A percentile compares a stretch with the other conserved stretches of the same genome.
Conservation (phyloP, 306 rosid genomes). For the Gynostemma pentaphyllum region DNA sequence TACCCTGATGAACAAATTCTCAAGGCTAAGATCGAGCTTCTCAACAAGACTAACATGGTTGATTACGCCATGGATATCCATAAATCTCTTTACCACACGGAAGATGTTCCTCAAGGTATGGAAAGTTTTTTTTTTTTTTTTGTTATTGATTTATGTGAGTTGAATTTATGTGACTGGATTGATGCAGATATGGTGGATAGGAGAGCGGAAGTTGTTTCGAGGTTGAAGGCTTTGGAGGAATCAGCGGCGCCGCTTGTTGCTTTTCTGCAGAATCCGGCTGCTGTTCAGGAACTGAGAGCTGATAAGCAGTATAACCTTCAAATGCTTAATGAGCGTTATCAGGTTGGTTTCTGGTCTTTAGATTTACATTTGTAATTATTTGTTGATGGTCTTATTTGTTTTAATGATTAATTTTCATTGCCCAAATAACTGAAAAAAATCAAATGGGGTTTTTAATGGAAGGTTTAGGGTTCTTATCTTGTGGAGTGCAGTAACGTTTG, state of each 20-base stretch:
- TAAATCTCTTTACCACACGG: slow-evolving; percentile 76
- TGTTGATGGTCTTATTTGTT: background rate
- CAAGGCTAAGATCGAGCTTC: slow-evolving; percentile 77
- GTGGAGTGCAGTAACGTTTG: too few species aligned
- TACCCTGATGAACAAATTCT: slow-evolving; percentile 71
- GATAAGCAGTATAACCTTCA: slow-evolving; percentile 87
- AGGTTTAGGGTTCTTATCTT: too few species aligned
- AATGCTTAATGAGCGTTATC: slow-evolving; percentile 82
- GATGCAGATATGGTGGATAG: slow-evolving; percentile 32
- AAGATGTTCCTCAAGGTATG: slow-evolving; percentile 64
- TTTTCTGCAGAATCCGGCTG: slow-evolving; percentile 62
- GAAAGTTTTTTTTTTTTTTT: background rate
- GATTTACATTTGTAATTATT: background rate
- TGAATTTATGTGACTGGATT: background rate
- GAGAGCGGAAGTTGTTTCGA: slow-evolving; percentile 41
- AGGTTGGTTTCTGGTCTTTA: slow-evolving; percentile 31
- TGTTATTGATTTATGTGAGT: background rate
- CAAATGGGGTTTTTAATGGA: too few species aligned
- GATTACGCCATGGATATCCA: slow-evolving; percentile 94
- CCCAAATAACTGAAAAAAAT: too few species aligned
- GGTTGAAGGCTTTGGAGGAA: slow-evolving; percentile 53
- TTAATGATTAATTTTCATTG: too few species aligned
- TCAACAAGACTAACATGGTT: slow-evolving; percentile 89
- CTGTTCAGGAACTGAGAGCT: slow-evolving; percentile 76
- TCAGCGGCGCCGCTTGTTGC: slow-evolving; percentile 80